These are phyloP conservation scores for Diaporthe destruens DNA, from an alignment of 2,329 filamentous ascomycete genomes.

Conservation along the genomic window DNA sequence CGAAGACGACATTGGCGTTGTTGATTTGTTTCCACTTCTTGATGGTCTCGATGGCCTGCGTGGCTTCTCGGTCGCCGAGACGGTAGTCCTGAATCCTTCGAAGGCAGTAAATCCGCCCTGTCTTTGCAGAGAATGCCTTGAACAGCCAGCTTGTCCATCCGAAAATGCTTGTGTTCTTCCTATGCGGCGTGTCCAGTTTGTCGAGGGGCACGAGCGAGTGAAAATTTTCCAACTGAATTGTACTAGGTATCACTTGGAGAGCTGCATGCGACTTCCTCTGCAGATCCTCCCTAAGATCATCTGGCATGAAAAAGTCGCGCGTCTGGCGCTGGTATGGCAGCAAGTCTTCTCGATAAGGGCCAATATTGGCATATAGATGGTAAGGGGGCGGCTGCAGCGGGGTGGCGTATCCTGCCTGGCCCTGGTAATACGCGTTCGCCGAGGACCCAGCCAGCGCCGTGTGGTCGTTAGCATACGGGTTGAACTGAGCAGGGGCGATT, in stretches of 20 bases:
- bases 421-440: conserved; percentile 75
- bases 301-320: conserved; percentile 92
- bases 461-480: conserved; percentile 84
- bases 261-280: conserved; percentile 90
- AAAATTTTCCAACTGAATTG: conserved; percentile 83
- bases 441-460: conserved; percentile 64
- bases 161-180: conserved; percentile 83
- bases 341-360: conserved; percentile 84
- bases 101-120: conserved; percentile 88
- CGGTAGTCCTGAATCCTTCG: conserved; percentile 90
- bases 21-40: conserved; percentile 90
- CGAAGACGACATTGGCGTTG: conserved; percentile 84
- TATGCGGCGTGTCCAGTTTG: conserved; percentile 75
- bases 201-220: conserved; percentile 88
- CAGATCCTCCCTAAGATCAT: conserved; percentile 87
- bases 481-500: conserved; percentile 66
- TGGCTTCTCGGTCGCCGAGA: conserved; percentile 74
- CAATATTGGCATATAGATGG: conserved; percentile 91
- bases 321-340: conserved; percentile 86
- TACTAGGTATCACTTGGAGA: conserved; percentile 85
- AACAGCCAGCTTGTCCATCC: conserved; percentile 95
- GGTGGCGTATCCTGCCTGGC: conserved; percentile 64
- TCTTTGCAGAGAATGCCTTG: conserved; percentile 90
- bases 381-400: conserved; percentile 81
- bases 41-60: conserved; percentile 86